Base-by-base conservation (phyloP, 2,329 filamentous ascomycete species). In the Diaporthe batatas region DNA sequence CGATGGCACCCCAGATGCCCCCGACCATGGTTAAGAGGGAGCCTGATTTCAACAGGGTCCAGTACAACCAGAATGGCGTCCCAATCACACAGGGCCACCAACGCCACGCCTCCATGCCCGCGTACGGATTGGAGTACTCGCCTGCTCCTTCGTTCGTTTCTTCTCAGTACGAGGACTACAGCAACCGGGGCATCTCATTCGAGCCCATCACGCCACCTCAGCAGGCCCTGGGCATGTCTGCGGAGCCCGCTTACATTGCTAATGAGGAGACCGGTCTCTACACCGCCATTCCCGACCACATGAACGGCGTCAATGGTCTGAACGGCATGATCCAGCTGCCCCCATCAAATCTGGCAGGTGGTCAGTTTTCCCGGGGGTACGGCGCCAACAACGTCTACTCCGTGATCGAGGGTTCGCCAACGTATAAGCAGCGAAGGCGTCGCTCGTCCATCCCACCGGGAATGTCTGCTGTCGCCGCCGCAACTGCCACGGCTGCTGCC, bases 81-180 rank as follows among this genome's bases (percentile, higher is more conserved):
- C 94, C 95, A 1, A 89, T 98, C 76, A 88, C 91, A 53, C 93
- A 95, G 80, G 87, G 92, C 68, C 95, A 97, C 84, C 94, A 98
- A 82, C 93, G 96, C 72, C 96, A 98, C 84, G 93, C 95, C 75
- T 99, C 96, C n/a, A 98, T 99, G 95, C 96, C 96, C 65, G 93
- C 95, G 25, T 99, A 97, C 82, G 89, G 86, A 62, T 92, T 98
- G 82, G 96, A 99, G 84, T 99, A 98, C 86, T 99, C 96, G 21
- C 96, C 96, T 69, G 96, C 96, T 0, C 96, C 96, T 2, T 98
- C 96, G 1, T 98, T 98, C 80, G 95, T 98, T 68, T 98, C 96
- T n/a, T 98, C 96, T 0, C 95, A 98, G 79, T 98, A 96, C 79
- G 96, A 98, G 81, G 96, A 98, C 82, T 99, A 98, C 87, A 97